A percentile compares a stretch with the other conserved stretches of the same genome.
Conservation (phyloP, 345 rosid genomes). For the Pistacia integerrima region DNA sequence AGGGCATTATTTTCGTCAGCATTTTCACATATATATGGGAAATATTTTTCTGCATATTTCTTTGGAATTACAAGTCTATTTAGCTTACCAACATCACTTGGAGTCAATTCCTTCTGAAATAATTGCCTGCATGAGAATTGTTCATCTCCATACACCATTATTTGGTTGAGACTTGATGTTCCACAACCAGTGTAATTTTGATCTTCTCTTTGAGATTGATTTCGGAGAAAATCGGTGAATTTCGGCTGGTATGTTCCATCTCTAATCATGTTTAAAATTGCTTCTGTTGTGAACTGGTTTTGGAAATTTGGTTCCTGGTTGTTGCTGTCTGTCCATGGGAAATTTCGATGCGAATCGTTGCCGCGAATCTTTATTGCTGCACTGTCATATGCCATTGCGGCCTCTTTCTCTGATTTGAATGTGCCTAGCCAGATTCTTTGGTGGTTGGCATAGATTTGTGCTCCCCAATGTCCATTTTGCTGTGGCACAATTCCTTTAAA, state of each 20-base stretch:
- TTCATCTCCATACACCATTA: conserved; percentile 19
- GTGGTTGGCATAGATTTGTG: conserved; percentile 63
- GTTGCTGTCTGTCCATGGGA: conserved; percentile 50
- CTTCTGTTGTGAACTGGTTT: conserved; percentile 31
- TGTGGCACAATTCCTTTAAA: conserved; percentile 64
- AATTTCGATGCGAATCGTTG: conserved; percentile 54
- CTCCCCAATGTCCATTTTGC: conserved; percentile 66
- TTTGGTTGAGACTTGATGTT: conserved; percentile 4
- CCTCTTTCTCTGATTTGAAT: conserved; percentile 56
- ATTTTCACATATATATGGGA: conserved; percentile 40
- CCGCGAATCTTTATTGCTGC: conserved; percentile 53
- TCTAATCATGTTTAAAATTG: conserved; percentile 58
- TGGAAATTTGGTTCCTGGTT: conserved; percentile 55
- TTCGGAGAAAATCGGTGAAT: conserved; percentile 41
- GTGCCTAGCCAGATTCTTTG: conserved; percentile 72
- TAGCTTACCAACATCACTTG: conserved; percentile 88
- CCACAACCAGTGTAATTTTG: not conserved
- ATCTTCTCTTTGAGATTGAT: conserved; percentile 22
- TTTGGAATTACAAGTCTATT: conserved; percentile 89
- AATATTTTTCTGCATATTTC: conserved; percentile 57
- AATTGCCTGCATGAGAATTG: conserved; percentile 40
- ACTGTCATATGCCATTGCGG: conserved; percentile 70
- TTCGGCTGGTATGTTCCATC: conserved; percentile 67
- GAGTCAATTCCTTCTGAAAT: conserved; percentile 76
- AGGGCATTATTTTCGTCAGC: conserved; percentile 12